Evolutionary conservation across 2,329 filamentous ascomycete genomes (phyloP).

Genomic region (Cytospora schulzeri): DNA sequence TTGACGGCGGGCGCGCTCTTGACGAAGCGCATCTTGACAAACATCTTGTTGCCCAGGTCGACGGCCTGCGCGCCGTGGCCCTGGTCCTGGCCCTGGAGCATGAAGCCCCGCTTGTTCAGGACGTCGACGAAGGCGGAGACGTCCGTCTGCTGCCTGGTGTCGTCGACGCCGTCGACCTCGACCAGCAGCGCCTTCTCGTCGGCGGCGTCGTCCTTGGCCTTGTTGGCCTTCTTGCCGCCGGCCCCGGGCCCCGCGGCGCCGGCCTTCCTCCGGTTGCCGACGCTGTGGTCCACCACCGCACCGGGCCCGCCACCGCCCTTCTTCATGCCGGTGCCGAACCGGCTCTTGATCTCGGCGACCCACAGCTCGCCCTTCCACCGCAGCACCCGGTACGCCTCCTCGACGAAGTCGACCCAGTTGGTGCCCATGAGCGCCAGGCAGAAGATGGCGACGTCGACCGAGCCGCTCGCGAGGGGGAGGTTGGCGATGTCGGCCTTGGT

Average conservation of each 20-base stretch:
- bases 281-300: conserved; percentile 64
- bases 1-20: conserved; percentile 76
- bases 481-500: conserved; percentile 87
- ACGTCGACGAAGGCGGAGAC: conserved; percentile 86
- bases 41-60: conserved; percentile 94
- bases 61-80: conserved; percentile 62
- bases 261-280: conserved; percentile 66
- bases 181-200: conserved; percentile 64
- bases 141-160: conserved; percentile 74
- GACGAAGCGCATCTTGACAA: conserved; percentile 93
- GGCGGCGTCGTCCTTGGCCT: conserved; percentile 49
- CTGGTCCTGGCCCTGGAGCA: conserved; percentile 72
- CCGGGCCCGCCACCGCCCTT: conserved; percentile 45
- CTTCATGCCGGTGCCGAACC: conserved; percentile 64
- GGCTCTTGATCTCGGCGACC: conserved; percentile 95
- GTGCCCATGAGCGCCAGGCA: conserved; percentile 98
- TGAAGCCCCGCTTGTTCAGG: conserved; percentile 77
- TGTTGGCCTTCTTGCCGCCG: conserved; percentile 47
- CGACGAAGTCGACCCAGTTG: conserved; percentile 95
- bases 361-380: conserved; percentile 95
- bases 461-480: conserved; percentile 73
- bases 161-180: conserved; percentile 69
- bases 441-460: conserved; percentile 87
- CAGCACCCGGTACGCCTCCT: conserved; percentile 90
- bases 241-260: conserved; percentile 35